Evolutionary conservation across 768 basidiomycete species (phyloP), one percentile per base, ranked within the genome.

Genomic region (Mycena crocata): DNA sequence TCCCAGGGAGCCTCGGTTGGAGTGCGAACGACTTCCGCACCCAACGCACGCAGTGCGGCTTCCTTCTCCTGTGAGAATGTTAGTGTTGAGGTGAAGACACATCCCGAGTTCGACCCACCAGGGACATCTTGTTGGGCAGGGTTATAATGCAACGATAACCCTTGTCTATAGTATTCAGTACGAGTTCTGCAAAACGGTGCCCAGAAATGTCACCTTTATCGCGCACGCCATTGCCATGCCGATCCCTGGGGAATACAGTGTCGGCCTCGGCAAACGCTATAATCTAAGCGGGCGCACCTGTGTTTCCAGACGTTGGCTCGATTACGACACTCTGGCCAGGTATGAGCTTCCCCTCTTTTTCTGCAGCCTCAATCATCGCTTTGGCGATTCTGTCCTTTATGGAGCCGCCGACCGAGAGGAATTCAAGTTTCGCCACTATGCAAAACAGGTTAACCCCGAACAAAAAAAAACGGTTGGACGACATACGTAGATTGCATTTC

Each of bases 321-420:
- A 99, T 96, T 62, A 99, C 89, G 56, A 96, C 89, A 70, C 93
- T 95, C 79, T 94, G 84, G 0, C 96, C 96, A 1, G 93, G 93
- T 37, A 94, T 85, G 42, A 99, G 87, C 54, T 83, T 89, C 35
- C 96, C 96, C 35, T 94, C 90, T 58, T 84, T 84, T 83, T 99
- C 98, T 8, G 97, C 98, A n/a, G 91, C 87, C 69, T 95, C 91
- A 2, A 99, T 89, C 97, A 99, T 99, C 14, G 94, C 90, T 77
- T 95, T 96, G 30, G 96, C 96, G 57, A 99, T 97, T 64, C 96
- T 85, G 76, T 99, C 97, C 81, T 99, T 99, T 64, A 98, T 92
- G 3, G 93, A 95, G 3, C 97, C 97, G 13, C 97, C 98, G 2
- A 90, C 91, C 23, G 93, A 95, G 74, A 93, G 87, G 76, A 88